A percentile compares a stretch with the other conserved stretches of the same genome.
Evolutionary conservation across 352 stramenopile genomes (phyloP).

Genomic region (Phytophthora ramorum): DNA sequence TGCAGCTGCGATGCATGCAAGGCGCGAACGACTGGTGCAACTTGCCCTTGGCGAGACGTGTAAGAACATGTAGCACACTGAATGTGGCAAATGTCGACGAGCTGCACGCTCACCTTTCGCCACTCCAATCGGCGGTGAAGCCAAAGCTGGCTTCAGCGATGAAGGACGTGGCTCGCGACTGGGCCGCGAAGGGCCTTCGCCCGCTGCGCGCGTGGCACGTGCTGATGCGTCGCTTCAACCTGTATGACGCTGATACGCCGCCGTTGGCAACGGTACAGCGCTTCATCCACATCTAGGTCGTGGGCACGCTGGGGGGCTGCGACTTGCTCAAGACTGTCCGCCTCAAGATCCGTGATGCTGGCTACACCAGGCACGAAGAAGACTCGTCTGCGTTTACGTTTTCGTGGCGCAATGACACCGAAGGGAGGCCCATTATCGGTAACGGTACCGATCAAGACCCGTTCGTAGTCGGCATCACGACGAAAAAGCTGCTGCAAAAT

Average conservation of each 20-base stretch:
- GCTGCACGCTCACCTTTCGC: not conserved
- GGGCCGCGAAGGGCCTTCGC: too few relatives aligned
- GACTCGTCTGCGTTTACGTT: not conserved
- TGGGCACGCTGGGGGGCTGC: too few relatives aligned
- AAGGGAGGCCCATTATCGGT: not conserved
- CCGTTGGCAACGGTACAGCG: not conserved
- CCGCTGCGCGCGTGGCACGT: too few relatives aligned
- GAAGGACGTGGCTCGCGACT: too few relatives aligned
- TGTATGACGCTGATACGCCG: too few relatives aligned
- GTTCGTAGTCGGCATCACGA: not conserved
- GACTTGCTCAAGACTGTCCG: too few relatives aligned
- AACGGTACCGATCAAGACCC: not conserved
- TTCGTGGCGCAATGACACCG: not conserved
- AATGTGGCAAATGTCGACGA: not conserved
- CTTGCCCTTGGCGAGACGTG: conserved; percentile 14
- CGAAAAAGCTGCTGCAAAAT: conserved; percentile 2
- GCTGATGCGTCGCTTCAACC: too few relatives aligned
- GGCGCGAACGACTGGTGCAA: not conserved
- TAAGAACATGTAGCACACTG: not conserved
- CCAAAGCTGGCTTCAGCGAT: too few relatives aligned
- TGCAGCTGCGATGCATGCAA: conserved; percentile 4
- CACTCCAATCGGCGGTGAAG: not conserved
- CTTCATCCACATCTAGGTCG: too few relatives aligned
- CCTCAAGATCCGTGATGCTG: not conserved
- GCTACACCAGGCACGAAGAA: not conserved